phyloP scores from a whole-genome alignment of 495 filamentous ascomycete genomes.

The Wilcoxina mikolae region DNA sequence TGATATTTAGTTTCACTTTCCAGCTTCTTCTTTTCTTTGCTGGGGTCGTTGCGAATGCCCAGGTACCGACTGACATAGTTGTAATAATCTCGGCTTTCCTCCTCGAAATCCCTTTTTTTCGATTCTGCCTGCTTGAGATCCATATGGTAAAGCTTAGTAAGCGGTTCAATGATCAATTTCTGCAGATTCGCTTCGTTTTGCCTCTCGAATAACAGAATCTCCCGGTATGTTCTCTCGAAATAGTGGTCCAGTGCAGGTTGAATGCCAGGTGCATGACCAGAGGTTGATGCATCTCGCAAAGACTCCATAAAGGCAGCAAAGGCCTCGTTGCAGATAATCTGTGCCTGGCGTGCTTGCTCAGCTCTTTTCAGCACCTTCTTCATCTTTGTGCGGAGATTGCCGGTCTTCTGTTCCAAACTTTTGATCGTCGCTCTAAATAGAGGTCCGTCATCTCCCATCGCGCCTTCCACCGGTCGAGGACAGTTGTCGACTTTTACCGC shows the following conservation, averaged over 20 bases:
- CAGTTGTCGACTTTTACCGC: conserved; percentile 62
- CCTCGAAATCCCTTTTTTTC: conserved; percentile 96
- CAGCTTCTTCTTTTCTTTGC: conserved; percentile 89
- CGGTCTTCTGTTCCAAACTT: conserved; percentile 87
- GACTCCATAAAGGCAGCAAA: conserved; percentile 72
- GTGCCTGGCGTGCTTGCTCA: conserved; percentile 68
- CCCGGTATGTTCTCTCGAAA: conserved; percentile 87
- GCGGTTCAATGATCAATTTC: conserved; percentile 82
- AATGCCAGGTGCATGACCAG: conserved; percentile 78
- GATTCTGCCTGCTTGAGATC: conserved; percentile 97
- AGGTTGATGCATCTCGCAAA: conserved; percentile 69
- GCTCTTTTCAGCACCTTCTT: conserved; percentile 90
- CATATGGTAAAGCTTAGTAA: conserved; percentile 76
- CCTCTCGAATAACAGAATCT: conserved; percentile 75
- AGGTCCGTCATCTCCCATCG: conserved; percentile 83
- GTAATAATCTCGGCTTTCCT: conserved; percentile 97
- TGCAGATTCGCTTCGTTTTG: conserved; percentile 74
- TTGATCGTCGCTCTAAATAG: conserved; percentile 96
- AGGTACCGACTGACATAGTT: conserved; percentile 86
- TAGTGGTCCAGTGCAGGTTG: conserved; percentile 94
- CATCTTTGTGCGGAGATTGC: conserved; percentile 82
- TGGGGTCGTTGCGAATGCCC: conserved; percentile 82
- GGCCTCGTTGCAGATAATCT: conserved; percentile 69
- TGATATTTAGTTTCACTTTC: conserved; percentile 97
- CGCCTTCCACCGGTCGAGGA: conserved; percentile 73